These are phyloP conservation scores for Phytophthora pini DNA, from an alignment of 352 stramenopile species.

Conservation along the genomic window DNA sequence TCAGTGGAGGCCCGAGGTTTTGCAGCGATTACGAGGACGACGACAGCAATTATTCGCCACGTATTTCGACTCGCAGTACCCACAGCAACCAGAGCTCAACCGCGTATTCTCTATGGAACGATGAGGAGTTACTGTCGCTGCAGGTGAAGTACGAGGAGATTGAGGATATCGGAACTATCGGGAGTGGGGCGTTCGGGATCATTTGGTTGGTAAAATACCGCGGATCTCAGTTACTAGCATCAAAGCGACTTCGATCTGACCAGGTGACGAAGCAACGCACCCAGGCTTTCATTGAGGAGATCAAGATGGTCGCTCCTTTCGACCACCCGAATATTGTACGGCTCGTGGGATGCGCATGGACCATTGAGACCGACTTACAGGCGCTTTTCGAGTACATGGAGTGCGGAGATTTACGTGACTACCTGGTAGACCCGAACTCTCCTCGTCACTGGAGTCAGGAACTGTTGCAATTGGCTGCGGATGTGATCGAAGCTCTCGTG, in stretches of 20 bases:
- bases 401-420: slow-evolving; percentile 59
- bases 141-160: slow-evolving; percentile 58
- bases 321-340: slow-evolving; percentile 71
- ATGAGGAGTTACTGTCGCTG: slow-evolving; percentile 56
- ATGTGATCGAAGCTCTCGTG: slow-evolving; percentile 60
- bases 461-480: slow-evolving; percentile 55
- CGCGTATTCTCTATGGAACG: slow-evolving; percentile 61
- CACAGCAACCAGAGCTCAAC: slow-evolving; percentile 45
- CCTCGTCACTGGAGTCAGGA: slow-evolving; percentile 45
- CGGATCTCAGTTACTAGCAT: slow-evolving; percentile 44
- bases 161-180: slow-evolving; percentile 56
- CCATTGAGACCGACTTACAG: slow-evolving; percentile 56
- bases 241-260: slow-evolving; percentile 57
- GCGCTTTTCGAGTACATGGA: slow-evolving; percentile 76
- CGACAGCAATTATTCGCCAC: slow-evolving; percentile 30
- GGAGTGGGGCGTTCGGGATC: slow-evolving; percentile 51
- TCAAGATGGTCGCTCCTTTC: slow-evolving; percentile 69
- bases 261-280: slow-evolving; percentile 50
- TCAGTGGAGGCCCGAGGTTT: slow-evolving; percentile 30
- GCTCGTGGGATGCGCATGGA: slow-evolving; percentile 74
- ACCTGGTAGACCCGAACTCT: slow-evolving; percentile 37
- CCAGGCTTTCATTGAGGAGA: slow-evolving; percentile 65
- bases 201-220: slow-evolving; percentile 62
- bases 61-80: slow-evolving; percentile 43
- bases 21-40: slow-evolving; percentile 31